A percentile compares a stretch with the other conserved stretches of the same genome.
Conservation (phyloP, 257 asterid species). For the Eustoma russellianum region DNA sequence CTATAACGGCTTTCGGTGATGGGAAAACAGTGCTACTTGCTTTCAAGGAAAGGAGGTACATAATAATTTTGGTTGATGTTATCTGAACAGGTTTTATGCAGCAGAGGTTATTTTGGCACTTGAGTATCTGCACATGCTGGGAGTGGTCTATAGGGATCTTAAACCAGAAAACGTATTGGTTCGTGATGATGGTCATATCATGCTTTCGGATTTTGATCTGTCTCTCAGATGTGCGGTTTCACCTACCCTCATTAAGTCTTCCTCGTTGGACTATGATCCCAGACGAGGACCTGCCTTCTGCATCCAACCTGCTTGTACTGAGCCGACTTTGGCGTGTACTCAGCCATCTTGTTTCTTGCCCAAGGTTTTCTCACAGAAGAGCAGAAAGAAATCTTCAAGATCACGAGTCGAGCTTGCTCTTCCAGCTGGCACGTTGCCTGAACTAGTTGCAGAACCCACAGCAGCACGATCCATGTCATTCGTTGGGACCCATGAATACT, state of each 20-base stretch:
- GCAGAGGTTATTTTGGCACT: conserved; percentile 79
- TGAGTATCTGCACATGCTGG: conserved; percentile 86
- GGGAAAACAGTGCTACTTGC: background rate
- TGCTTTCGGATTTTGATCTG: conserved; percentile 83
- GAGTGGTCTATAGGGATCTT: conserved; percentile 71
- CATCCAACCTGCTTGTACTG: conserved; percentile 64
- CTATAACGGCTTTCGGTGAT: too few relatives aligned
- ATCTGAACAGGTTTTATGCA: conserved; percentile 55
- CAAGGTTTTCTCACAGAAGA: conserved; percentile 49
- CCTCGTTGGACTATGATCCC: conserved; percentile 34
- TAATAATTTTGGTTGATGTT: background rate
- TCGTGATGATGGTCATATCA: conserved; percentile 81
- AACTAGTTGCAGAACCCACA: conserved; percentile 73
- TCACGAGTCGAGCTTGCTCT: conserved; percentile 34
- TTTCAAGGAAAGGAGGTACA: background rate
- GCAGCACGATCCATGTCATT: conserved; percentile 81
- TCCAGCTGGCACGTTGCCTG: conserved; percentile 39
- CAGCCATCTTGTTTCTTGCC: conserved; percentile 77
- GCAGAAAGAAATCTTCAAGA: conserved; percentile 41
- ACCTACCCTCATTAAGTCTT: conserved; percentile 51
- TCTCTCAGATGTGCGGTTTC: conserved; percentile 71
- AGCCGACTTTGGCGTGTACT: conserved; percentile 60
- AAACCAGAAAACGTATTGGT: conserved; percentile 78
- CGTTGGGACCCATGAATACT: conserved; percentile 73
- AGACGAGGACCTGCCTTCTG: conserved; percentile 55